Percentiles rank a stretch among this genome's conserved stretches.
phyloP scores from a whole-genome alignment of 2,329 filamentous ascomycete genomes.

The Penicillium sp. region DNA sequence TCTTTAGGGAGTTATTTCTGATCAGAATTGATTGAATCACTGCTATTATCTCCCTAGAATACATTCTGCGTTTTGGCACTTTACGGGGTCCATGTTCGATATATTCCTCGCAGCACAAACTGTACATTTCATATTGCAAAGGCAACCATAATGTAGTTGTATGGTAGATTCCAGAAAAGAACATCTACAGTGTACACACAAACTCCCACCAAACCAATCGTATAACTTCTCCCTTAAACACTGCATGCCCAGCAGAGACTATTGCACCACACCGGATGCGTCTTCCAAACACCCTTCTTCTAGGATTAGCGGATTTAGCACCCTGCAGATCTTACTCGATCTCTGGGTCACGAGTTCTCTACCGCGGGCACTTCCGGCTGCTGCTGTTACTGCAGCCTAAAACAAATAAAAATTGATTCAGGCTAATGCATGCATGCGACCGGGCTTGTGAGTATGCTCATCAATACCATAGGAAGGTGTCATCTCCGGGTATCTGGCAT shows the following conservation, averaged over 20 bases:
- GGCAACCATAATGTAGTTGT: not conserved
- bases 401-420: constrained; percentile 13
- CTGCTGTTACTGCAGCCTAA: constrained; percentile 9
- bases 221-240: not conserved
- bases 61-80: not conserved
- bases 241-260: not conserved
- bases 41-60: not conserved
- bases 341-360: constrained; percentile 14
- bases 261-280: not conserved
- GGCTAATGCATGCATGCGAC: constrained; percentile 11
- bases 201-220: not conserved
- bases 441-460: not conserved
- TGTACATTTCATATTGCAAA: not conserved
- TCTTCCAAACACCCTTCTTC: not conserved
- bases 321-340: constrained; percentile 5
- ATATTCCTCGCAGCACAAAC: not conserved
- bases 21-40: not conserved
- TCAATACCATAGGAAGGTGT: not conserved
- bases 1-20: not conserved
- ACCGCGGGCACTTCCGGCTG: constrained; percentile 7
- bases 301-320: not conserved
- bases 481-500: not conserved
- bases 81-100: too few species aligned
- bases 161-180: not conserved
- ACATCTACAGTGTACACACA: not conserved